These are phyloP conservation scores for Alternaria sp. DNA, from an alignment of 2,329 filamentous ascomycete genomes.

Conservation along the genomic window DNA sequence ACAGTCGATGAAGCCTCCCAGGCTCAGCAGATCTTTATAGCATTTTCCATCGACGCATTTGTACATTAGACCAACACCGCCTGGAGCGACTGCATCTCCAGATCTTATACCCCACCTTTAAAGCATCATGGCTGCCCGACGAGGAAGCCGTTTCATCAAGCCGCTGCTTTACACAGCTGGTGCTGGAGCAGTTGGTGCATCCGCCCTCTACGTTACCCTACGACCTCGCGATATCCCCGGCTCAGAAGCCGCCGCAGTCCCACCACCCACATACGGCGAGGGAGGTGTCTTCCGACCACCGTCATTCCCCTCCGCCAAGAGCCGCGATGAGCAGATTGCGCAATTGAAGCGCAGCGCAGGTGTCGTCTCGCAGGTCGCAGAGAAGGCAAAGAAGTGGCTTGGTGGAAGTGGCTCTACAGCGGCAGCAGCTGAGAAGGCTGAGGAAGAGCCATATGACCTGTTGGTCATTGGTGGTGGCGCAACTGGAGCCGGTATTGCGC, in stretches of 20 bases:
- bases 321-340: conserved; percentile 68
- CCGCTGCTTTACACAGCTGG: conserved; percentile 65
- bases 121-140: conserved; percentile 42
- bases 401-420: conserved; percentile 41
- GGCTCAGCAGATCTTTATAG: conserved; percentile 21
- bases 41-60: conserved; percentile 8
- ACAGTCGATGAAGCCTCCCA: neutral
- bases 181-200: conserved; percentile 60
- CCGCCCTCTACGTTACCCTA: conserved; percentile 67
- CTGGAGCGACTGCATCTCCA: conserved; percentile 6
- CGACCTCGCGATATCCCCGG: conserved; percentile 76
- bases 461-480: conserved; percentile 81
- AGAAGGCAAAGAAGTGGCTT: conserved; percentile 52
- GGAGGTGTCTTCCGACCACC: conserved; percentile 72
- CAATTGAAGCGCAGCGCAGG: conserved; percentile 62
- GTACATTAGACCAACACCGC: conserved; percentile 9
- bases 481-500: conserved; percentile 79
- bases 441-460: conserved; percentile 71
- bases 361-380: conserved; percentile 36
- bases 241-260: conserved; percentile 70
- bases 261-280: conserved; percentile 72
- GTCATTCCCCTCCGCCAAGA: conserved; percentile 68
- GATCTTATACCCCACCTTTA: conserved; percentile 2
- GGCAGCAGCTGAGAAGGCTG: conserved; percentile 32
- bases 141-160: conserved; percentile 58